Conservation (phyloP, 768 basidiomycete species). For the Ephemerocybe angulata region DNA sequence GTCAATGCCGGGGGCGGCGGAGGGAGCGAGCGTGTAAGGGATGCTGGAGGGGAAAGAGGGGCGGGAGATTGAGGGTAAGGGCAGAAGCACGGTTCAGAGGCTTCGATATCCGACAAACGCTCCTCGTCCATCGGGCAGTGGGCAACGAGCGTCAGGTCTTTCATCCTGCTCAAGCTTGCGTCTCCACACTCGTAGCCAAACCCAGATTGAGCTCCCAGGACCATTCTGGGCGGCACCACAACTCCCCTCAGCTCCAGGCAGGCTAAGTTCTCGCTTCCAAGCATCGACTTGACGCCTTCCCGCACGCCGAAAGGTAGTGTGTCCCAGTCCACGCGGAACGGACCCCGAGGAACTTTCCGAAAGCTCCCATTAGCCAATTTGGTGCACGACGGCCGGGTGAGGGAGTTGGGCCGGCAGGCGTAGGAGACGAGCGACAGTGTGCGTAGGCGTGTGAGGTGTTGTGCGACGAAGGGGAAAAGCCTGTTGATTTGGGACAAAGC, state of each 20-base stretch:
- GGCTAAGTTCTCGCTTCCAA: background rate
- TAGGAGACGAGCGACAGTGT: background rate
- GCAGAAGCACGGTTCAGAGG: background rate
- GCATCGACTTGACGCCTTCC: background rate
- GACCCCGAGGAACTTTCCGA: too few species aligned
- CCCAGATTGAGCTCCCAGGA: background rate
- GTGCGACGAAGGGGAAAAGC: background rate
- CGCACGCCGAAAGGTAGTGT: background rate
- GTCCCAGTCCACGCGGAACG: conserved; percentile 2
- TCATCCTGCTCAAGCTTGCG: background rate
- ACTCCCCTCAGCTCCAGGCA: background rate
- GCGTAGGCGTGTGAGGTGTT: background rate
- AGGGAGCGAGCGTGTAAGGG: background rate
- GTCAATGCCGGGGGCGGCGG: background rate
- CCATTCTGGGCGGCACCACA: background rate
- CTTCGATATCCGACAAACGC: background rate
- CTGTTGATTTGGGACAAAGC: background rate
- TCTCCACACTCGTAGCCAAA: background rate
- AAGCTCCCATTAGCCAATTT: background rate
- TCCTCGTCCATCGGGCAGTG: background rate
- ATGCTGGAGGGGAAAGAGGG: background rate
- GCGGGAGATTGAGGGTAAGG: background rate
- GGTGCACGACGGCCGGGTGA: background rate
- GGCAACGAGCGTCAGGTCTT: background rate
- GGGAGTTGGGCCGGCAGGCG: background rate